Base-by-base conservation (phyloP, 495 filamentous ascomycete species). In the Coniosporium apollinis region DNA sequence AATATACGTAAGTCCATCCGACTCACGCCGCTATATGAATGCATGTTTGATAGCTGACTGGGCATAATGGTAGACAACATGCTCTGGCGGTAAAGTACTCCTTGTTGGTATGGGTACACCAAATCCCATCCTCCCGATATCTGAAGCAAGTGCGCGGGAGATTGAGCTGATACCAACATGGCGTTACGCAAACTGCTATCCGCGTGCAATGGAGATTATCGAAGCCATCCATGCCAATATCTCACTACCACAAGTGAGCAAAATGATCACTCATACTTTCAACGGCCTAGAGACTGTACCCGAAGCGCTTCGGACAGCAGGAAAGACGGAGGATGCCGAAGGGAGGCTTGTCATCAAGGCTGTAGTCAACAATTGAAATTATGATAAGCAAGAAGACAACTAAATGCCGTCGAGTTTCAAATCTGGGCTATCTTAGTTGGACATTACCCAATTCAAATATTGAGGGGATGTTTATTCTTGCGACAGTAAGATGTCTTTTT, bases 151-250 rank as follows among this genome's bases (percentile, higher is more conserved):
- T 15, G 33, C 33, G 33, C 14, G 33, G 8, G 33, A 35, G 33
- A 10, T 35, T 15, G 33, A 35, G 13, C 9, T 35, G 8, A 21
- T 35, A 5, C 33, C 33, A 8, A 19, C 19, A 5, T 35, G 33
- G 33, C n/a, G 33, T 8, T 35, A 35, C 21, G 33, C 19, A 5
- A 35, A 35, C 14, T 35, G 33, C 33, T 35, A 35, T 19, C 11
- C 11, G 11, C 5, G n/a, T 9, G 33, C 33, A 9, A 9, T 35
- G 5, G 8, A 35, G 33, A 5, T 35, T 10, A 19, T 22, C 5
- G 33, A 35, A 8, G 19, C 15, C 5, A 22, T 13, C 8, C 7
- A 7, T 8, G 13, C 24, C 7, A 26, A 26, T 13, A 13, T 8
- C 8, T 8, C 7, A 7, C 24, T 26, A 7, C 24, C 24, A 7